A percentile compares a stretch with the other conserved stretches of the same genome.
Conservation (phyloP, 2,329 filamentous ascomycete genomes). For the Sporothrix brasiliensis region DNA sequence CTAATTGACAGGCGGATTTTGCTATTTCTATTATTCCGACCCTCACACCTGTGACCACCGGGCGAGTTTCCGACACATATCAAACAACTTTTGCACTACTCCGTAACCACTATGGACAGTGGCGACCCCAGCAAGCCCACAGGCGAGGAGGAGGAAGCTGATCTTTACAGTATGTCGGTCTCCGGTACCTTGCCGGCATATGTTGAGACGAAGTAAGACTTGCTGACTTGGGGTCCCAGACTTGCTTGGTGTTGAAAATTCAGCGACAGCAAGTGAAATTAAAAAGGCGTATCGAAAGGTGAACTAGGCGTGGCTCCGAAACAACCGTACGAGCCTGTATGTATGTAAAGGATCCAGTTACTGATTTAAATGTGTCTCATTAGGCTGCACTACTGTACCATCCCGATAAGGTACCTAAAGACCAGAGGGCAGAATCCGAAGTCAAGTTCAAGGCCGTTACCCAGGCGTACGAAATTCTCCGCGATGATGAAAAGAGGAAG, state of each 20-base stretch:
- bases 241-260: constrained; percentile 74
- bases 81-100: neutral
- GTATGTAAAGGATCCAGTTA: neutral
- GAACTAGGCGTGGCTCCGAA: constrained; percentile 35
- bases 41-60: neutral
- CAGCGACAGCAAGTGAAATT: constrained; percentile 76
- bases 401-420: constrained; percentile 91
- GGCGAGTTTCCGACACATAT: neutral
- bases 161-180: constrained; percentile 57
- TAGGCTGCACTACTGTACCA: constrained; percentile 86
- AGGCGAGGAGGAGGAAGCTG: constrained; percentile 51
- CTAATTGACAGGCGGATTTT: too few relatives aligned
- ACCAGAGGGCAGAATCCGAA: constrained; percentile 82
- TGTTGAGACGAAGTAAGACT: too few relatives aligned
- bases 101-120: constrained; percentile 37
- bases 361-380: constrained; percentile 11
- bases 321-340: neutral
- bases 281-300: constrained; percentile 98
- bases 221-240: constrained; percentile 53
- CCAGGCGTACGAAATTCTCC: constrained; percentile 96
- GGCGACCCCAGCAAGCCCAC: constrained; percentile 36
- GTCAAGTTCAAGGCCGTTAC: constrained; percentile 89
- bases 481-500: constrained; percentile 89
- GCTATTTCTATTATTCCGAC: neutral
- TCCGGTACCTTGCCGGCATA: too few relatives aligned